phyloP scores from a whole-genome alignment of 805 yeast genomes.

The Vanderwaltozyma verrucispora region DNA sequence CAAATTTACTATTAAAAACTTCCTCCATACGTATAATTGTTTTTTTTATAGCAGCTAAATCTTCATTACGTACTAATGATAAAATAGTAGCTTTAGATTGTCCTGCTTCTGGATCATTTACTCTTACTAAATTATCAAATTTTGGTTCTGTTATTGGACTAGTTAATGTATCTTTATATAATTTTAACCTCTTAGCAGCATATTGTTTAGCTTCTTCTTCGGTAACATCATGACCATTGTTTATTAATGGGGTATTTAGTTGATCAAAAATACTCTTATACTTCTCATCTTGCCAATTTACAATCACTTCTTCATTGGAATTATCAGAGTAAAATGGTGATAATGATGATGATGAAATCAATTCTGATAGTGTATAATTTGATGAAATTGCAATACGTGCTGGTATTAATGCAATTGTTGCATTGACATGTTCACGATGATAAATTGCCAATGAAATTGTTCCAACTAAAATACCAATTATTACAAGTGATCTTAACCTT shows the following conservation, averaged over 20 bases:
- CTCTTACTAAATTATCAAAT: constrained; percentile 27
- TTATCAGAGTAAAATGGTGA: too few species aligned
- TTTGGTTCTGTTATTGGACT: constrained; percentile 40
- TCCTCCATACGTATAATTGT: constrained; percentile 55
- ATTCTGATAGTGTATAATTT: too few species aligned
- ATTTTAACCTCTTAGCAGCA: neutral
- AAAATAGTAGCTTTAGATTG: constrained; percentile 68
- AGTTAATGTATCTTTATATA: constrained; percentile 28
- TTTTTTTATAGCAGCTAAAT: constrained; percentile 35
- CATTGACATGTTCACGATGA: too few species aligned
- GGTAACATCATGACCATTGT: neutral
- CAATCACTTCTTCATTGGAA: too few species aligned
- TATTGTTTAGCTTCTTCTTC: neutral
- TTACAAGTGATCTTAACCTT: too few species aligned
- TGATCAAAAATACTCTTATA: constrained; percentile 1
- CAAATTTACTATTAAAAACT: constrained; percentile 56
- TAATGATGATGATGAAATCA: too few species aligned
- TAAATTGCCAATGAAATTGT: too few species aligned
- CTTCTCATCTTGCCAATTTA: neutral
- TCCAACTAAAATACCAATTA: too few species aligned
- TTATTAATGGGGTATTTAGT: constrained; percentile 14
- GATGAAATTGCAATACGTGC: too few species aligned
- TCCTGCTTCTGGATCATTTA: constrained; percentile 19
- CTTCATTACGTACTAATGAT: constrained; percentile 63
- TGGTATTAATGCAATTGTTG: too few species aligned